These are phyloP conservation scores for Aspergillus intermedius DNA, from an alignment of 2,329 filamentous ascomycete species.

Conservation along the genomic window DNA sequence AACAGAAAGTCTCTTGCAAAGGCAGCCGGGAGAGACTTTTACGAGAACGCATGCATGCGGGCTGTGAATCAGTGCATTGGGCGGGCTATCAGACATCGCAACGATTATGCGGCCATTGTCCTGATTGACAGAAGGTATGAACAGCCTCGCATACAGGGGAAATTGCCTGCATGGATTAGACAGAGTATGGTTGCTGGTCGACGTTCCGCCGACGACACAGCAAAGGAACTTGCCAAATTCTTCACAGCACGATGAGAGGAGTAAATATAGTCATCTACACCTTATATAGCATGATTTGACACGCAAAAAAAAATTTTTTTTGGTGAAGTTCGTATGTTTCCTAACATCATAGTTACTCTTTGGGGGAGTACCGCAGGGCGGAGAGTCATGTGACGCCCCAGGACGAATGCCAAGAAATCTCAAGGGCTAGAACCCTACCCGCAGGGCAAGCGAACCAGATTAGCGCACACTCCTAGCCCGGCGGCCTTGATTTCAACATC, in stretches of 20 bases:
- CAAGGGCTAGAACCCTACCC: slow-evolving; percentile 25
- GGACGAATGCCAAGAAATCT: no score
- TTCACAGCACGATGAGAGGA: slow-evolving; percentile 15
- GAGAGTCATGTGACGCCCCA: background rate
- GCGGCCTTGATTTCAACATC: slow-evolving; percentile 32
- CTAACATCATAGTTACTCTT: no score
- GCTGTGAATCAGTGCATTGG: slow-evolving; percentile 97
- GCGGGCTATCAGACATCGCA: slow-evolving; percentile 77
- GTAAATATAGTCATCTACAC: no score
- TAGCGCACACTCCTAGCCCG: slow-evolving; percentile 34
- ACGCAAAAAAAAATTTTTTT: no score
- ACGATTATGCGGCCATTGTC: slow-evolving; percentile 85
- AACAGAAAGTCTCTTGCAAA: slow-evolving; percentile 33
- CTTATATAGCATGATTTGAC: no score
- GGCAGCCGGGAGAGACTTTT: slow-evolving; percentile 64
- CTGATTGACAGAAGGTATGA: slow-evolving; percentile 76
- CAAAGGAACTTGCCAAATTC: slow-evolving; percentile 27
- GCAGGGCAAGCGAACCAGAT: slow-evolving; percentile 31
- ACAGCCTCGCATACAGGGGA: slow-evolving; percentile 64
- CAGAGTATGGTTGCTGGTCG: slow-evolving; percentile 49
- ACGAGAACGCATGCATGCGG: slow-evolving; percentile 93
- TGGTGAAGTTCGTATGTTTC: no score
- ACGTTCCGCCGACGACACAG: slow-evolving; percentile 19
- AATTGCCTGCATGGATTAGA: slow-evolving; percentile 85
- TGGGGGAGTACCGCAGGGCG: background rate